phyloP scores from a whole-genome alignment of 2,329 filamentous ascomycete genomes.

The Zopfia rhizophila region DNA sequence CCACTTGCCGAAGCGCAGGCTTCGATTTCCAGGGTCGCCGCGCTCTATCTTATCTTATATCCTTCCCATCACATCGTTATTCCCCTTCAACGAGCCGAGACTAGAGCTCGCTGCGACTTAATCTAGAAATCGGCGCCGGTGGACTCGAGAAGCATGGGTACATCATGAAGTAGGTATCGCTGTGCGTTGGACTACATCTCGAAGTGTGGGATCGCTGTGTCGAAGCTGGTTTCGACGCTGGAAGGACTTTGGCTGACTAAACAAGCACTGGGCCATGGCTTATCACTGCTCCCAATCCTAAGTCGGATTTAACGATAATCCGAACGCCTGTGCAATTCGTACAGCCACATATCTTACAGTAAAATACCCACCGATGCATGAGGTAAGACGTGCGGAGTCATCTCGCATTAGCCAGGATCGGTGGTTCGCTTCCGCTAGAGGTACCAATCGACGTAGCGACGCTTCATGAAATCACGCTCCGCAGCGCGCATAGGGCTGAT shows the following conservation, averaged over 20 bases:
- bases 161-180: slow-evolving; percentile 1
- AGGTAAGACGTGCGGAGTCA: slow-evolving; percentile 15
- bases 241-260: too few species aligned
- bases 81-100: slow-evolving; percentile 9
- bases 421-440: too few species aligned
- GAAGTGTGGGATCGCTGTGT: background rate
- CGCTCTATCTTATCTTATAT: slow-evolving; percentile 1
- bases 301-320: slow-evolving; percentile 25
- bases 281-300: slow-evolving; percentile 23
- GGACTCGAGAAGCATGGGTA: slow-evolving; percentile 12
- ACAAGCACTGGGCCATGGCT: slow-evolving; percentile 15
- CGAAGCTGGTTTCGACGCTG: too few species aligned
- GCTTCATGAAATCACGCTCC: too few species aligned
- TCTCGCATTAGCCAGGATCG: too few species aligned
- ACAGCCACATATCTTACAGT: too few species aligned
- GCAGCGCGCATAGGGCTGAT: slow-evolving; percentile 13
- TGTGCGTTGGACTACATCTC: slow-evolving; percentile 1
- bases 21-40: slow-evolving; percentile 7
- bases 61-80: too few species aligned
- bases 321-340: too few species aligned
- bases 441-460: too few species aligned
- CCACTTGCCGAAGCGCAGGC: slow-evolving; percentile 4
- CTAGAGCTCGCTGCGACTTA: slow-evolving; percentile 5
- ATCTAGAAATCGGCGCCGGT: slow-evolving; percentile 12
- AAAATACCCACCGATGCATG: slow-evolving; percentile 16